Percentiles rank a stretch among this genome's conserved stretches.
phyloP scores from a whole-genome alignment of 2,329 filamentous ascomycete species.

The Hypoxylon sp. region DNA sequence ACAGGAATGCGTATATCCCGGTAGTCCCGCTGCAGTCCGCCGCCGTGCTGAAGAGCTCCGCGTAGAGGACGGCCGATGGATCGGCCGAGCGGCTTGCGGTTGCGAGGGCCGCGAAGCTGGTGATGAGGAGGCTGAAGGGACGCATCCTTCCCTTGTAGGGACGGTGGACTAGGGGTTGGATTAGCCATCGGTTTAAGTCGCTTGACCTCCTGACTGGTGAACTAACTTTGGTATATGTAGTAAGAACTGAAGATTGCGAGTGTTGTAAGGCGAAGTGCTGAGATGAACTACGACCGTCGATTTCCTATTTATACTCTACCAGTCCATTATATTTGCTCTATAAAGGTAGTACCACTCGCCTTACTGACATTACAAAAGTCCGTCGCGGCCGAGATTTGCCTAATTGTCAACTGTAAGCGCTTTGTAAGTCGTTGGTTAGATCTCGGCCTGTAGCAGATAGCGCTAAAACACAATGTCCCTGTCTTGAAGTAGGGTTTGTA shows the following conservation, averaged over 20 bases:
- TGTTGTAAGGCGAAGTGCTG: not conserved
- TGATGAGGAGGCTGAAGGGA: not conserved
- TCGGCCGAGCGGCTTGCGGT: not conserved
- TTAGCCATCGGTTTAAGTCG: not conserved
- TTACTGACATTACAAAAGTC: not conserved
- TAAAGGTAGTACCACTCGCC: not conserved
- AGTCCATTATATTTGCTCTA: not conserved
- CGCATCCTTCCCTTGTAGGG: not conserved
- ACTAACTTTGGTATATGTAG: not conserved
- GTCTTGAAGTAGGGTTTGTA: constrained; percentile 5
- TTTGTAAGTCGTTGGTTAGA: not conserved
- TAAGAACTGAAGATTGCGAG: not conserved
- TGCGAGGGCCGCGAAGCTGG: constrained; percentile 1
- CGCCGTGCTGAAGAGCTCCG: constrained; percentile 16
- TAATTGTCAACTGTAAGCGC: not conserved
- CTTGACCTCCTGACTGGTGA: not conserved
- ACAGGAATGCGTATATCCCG: constrained; percentile 22
- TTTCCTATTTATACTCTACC: constrained; percentile 7
- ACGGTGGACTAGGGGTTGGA: not conserved
- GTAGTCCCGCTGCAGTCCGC: constrained; percentile 18
- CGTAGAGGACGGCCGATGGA: constrained; percentile 13
- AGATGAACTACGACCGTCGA: not conserved
- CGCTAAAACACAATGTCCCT: constrained; percentile 10
- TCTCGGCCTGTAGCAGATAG: constrained; percentile 1
- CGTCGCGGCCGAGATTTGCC: not conserved